phyloP scores from a whole-genome alignment of 2,329 filamentous ascomycete genomes.

The Trichoderma lentiforme region DNA sequence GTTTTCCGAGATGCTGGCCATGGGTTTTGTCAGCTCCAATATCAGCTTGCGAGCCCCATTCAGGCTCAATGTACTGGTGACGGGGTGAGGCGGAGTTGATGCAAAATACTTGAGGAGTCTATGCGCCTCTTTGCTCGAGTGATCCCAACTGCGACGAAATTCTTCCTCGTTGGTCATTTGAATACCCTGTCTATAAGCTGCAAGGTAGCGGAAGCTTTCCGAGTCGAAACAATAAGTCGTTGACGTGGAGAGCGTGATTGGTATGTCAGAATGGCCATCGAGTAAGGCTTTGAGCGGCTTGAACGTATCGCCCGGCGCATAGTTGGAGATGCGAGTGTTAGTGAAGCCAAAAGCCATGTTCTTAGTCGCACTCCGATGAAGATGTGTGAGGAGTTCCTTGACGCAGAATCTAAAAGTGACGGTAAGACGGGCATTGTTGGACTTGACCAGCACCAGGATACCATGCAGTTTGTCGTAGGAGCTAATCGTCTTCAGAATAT shows the following conservation, averaged over 20 bases:
- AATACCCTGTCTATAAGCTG: slow-evolving; percentile 3
- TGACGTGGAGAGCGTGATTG: not conserved
- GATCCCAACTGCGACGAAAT: slow-evolving; percentile 21
- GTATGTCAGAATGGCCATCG: not conserved
- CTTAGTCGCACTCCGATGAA: slow-evolving; percentile 1
- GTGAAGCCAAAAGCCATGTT: slow-evolving; percentile 17
- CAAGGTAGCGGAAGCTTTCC: slow-evolving; percentile 15
- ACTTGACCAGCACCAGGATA: slow-evolving; percentile 15
- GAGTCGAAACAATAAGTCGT: slow-evolving; percentile 15
- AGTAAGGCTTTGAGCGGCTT: slow-evolving; percentile 6
- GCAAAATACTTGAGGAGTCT: slow-evolving; percentile 17
- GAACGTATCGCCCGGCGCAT: slow-evolving; percentile 6
- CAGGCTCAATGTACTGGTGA: slow-evolving; percentile 23
- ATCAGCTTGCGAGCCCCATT: slow-evolving; percentile 20
- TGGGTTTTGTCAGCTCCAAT: slow-evolving; percentile 18
- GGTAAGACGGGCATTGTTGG: slow-evolving; percentile 10
- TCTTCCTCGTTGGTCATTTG: not conserved
- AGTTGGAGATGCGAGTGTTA: slow-evolving; percentile 15
- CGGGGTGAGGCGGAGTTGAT: slow-evolving; percentile 19
- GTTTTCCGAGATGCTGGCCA: slow-evolving; percentile 19
- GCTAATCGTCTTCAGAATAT: slow-evolving; percentile 10
- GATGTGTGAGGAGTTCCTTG: slow-evolving; percentile 11
- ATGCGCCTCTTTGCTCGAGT: slow-evolving; percentile 17
- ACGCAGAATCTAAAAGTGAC: slow-evolving; percentile 4
- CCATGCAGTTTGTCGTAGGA: slow-evolving; percentile 2